These are phyloP conservation scores for Blastomyces emzantsi DNA, from an alignment of 2,329 filamentous ascomycete species.

Conservation along the genomic window DNA sequence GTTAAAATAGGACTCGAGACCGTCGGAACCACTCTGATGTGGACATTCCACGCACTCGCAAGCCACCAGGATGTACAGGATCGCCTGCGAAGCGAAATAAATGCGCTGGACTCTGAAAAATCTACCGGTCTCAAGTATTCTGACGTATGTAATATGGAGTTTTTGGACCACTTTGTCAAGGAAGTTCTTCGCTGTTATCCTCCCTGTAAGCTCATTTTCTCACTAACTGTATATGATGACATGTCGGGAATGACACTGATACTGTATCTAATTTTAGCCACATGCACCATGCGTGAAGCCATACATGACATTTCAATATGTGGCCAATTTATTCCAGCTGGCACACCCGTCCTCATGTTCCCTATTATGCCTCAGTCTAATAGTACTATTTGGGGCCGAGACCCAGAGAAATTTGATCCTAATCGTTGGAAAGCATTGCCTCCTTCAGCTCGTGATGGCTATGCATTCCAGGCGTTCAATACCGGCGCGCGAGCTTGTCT, in stretches of 20 bases:
- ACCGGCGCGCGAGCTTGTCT: slow-evolving; percentile 7
- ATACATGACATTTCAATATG: slow-evolving; percentile 5
- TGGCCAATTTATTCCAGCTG: slow-evolving; percentile 2
- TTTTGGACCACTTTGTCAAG: slow-evolving; percentile 8
- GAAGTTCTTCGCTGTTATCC: slow-evolving; percentile 7
- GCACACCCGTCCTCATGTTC: slow-evolving; percentile 5
- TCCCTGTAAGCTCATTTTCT: neutral
- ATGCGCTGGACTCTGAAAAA: neutral
- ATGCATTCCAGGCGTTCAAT: slow-evolving; percentile 9
- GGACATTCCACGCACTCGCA: slow-evolving; percentile 6
- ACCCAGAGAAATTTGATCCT: slow-evolving; percentile 7
- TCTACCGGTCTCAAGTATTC: neutral
- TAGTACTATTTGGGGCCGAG: slow-evolving; percentile 4
- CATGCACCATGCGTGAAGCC: slow-evolving; percentile 1
- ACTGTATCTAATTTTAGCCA: neutral
- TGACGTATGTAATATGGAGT: neutral
- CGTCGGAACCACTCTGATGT: slow-evolving; percentile 1
- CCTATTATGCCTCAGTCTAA: slow-evolving; percentile 6
- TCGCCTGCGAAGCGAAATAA: slow-evolving; percentile 1
- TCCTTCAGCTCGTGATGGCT: slow-evolving; percentile 3
- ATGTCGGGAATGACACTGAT: neutral
- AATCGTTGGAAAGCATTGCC: slow-evolving; percentile 7
- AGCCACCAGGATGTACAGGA: slow-evolving; percentile 6
- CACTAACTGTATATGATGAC: neutral
- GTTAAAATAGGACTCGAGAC: slow-evolving; percentile 5